phyloP scores from a whole-genome alignment of 2,329 filamentous ascomycete genomes.

The Sporothrix pallida region DNA sequence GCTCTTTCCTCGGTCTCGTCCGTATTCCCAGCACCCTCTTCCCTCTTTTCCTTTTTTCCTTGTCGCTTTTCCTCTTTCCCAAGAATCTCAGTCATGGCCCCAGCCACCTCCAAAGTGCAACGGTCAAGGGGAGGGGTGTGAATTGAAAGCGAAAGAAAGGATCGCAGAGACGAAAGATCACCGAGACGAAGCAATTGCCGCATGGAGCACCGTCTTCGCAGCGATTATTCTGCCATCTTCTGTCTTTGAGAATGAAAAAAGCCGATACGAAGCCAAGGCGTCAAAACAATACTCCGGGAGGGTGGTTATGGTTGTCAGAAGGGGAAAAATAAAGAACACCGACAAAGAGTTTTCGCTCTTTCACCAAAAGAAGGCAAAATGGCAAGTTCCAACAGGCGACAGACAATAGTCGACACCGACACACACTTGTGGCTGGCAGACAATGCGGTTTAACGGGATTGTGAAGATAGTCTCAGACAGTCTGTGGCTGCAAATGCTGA shows the following conservation, averaged over 20 bases:
- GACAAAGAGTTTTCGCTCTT: too few relatives aligned
- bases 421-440: slow-evolving; percentile 4
- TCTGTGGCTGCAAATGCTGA: background rate
- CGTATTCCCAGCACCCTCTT: background rate
- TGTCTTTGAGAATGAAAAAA: too few relatives aligned
- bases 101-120: background rate
- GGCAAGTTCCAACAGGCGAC: background rate
- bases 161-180: background rate
- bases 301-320: background rate
- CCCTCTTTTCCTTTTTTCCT: background rate
- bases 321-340: background rate
- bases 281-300: background rate
- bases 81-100: background rate
- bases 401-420: background rate
- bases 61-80: background rate
- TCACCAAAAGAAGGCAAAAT: background rate
- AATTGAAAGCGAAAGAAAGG: background rate
- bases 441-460: background rate
- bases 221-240: background rate
- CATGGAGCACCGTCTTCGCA: slow-evolving; percentile 3
- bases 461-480: background rate
- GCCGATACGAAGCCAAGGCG: background rate
- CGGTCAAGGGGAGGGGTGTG: slow-evolving; percentile 15
- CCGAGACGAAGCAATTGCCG: slow-evolving; percentile 13
- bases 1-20: slow-evolving; percentile 14